Base-by-base conservation (phyloP, 1,139 yeast genomes). In the Yamadazyma triangularis region DNA sequence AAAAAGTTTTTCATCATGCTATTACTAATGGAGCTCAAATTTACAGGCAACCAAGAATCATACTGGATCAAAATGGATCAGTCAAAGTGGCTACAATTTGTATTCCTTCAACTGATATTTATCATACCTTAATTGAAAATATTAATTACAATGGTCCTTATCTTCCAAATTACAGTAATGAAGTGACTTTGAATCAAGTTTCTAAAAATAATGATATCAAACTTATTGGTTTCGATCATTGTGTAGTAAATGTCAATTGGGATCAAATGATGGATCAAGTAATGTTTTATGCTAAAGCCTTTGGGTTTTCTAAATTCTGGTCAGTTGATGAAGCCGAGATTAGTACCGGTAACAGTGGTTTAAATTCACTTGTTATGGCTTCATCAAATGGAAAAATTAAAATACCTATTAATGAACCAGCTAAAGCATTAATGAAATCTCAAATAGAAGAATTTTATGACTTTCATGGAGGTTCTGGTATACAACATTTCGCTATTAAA, bases 341-440 rank as follows among this genome's bases (percentile, higher is more conserved):
- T n/a, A 64, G 69, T 29, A 84, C 95, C 0, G 76, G 72, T 31
- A 76, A 61, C 42, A 73, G 89, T 1, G 84, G 91, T 0, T 67
- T 85, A 33, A 69, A 75, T 36, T 81, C 93, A 4, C 72, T 79
- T 15, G 95, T 85, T 10, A 80, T 85, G 89, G 73, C 89, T 0
- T 76, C 84, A 4, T 62, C 70, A 10, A 77, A 79, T 44, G 85
- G 82, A 4, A 55, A 50, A 28, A 72, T 84, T 42, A 83, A 83
- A 53, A 78, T 86, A 73, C 95, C 95, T 8, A 73, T 86, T 29
- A 86, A 85, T 53, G 94, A 85, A 52, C 95, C 95, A 0, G 89
- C 87, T 0, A 51, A 60, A 32, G 85, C 89, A 2, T 57, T 61
- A 34, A 71, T 71, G 48, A 75, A 69, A 48, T 78, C 89, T 2